Base-by-base conservation (phyloP, 208 protist genomes). In the Wallacemonas sp. region DNA sequence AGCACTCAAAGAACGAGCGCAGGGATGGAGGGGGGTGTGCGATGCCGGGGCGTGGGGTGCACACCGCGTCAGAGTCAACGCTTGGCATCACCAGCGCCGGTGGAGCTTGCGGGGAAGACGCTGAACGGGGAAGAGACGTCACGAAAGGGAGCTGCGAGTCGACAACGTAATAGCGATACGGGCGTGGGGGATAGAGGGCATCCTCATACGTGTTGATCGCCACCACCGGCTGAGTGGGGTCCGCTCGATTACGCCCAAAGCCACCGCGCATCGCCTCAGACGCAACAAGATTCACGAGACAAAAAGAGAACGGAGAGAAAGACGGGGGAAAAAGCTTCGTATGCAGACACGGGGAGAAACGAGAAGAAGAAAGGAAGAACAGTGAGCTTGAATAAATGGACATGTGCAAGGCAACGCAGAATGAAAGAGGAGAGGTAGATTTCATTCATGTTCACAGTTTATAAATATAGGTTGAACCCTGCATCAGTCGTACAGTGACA, bases 111-210 rank as follows among this genome's bases (percentile, higher is more conserved):
- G 33, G 30, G 17, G 15, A n/a, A 12, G 59, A 28, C 28, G 44
- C 45, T 59, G 47, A 31, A 4, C 61, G 31, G 33, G 3, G 49
- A 30, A 45, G 36, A 19, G 36, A 41, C 21, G 58, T 34, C 19
- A 51, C 22, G 30, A 59, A 39, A 11, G 53, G 2, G 22, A 53
- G 21, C 14, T 19, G 63, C 30, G 70, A 74, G 39, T 84, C 75
- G 11, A 78, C 51, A 2, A 58, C 53, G 60, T 91, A 79, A 53
- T 88, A 91, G 53, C 80, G 84, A 47, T 91, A 94, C 30, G 84
- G 58, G 17, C 88, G 84, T 14, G 84, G 77, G 19, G 88, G 88
- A 41, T 91, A 94, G 51, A 79, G 51, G 24, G 88, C 82, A 15
- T 82, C 82, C 14, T 82, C 72, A 62, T 90, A 91, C 55, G 70